These are phyloP conservation scores for Rhizopogon parksii DNA, from an alignment of 1,284 basidiomycete genomes.

Conservation along the genomic window DNA sequence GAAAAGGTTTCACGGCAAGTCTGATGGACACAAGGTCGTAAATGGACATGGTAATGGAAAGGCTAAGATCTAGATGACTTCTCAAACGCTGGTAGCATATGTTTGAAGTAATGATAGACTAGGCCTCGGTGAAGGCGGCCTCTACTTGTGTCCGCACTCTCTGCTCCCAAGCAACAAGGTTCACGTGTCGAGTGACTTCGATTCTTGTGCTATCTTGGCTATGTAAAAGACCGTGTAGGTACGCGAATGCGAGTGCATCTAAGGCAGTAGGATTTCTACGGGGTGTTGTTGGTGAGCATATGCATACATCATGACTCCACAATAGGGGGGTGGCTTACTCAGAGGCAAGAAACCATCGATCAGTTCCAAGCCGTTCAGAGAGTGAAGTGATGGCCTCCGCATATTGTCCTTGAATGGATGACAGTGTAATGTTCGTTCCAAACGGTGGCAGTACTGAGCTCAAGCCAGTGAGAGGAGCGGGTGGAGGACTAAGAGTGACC, in stretches of 20 bases:
- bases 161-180: conserved; percentile 72
- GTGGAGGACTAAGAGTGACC: conserved; percentile 52
- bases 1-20: conserved; percentile 39
- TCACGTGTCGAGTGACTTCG: conserved; percentile 61
- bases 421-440: conserved; percentile 46
- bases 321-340: conserved; percentile 38
- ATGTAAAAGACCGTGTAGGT: conserved; percentile 59
- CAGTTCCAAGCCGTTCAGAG: conserved; percentile 63
- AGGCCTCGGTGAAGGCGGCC: conserved; percentile 37
- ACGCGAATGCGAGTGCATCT: conserved; percentile 74
- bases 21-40: conserved; percentile 10
- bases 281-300: conserved; percentile 11
- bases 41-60: conserved; percentile 13
- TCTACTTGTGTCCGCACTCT: conserved; percentile 55
- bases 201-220: conserved; percentile 44
- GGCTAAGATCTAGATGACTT: conserved; percentile 7
- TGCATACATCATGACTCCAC: not conserved
- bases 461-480: conserved; percentile 62
- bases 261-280: conserved; percentile 62
- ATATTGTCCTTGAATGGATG: conserved; percentile 49
- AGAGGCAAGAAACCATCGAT: conserved; percentile 74
- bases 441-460: conserved; percentile 53
- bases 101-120: not conserved
- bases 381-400: conserved; percentile 65
- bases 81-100: not conserved